Evolutionary conservation across 148 eudicot genomes (phyloP), one percentile per base, ranked within the genome.

Genomic region (Rhododendron griersonianum): DNA sequence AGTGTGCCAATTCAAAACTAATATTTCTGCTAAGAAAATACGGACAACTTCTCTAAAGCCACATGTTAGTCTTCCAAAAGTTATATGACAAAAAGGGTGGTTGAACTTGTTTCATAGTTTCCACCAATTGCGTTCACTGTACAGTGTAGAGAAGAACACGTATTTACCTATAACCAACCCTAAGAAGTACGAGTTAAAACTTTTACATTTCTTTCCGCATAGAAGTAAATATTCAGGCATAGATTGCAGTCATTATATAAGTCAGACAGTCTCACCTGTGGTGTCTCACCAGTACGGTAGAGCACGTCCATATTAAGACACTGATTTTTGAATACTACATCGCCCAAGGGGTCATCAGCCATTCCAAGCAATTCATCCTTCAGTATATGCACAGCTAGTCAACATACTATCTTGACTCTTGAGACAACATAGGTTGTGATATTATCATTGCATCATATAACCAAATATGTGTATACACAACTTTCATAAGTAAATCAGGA

Each of bases 321-420:
- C 59, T 94, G 94, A 86, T 90, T 92, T 86, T 89, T 93, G 87
- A 93, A 93, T 23, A 82, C 87, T 48, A 80, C 88, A 85, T 95
- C 94, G 86, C 89, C 84, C 45, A 86, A 86, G 77, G 93, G 89
- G 39, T 92, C 94, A n/a, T 89, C 95, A 82, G 93, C 93, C 92
- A 95, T 91, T 81, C 98, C 99, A 85, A 95, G 96, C 89, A 95
- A 87, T 88, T 96, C 98, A 94, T 96, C 99, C 99, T 96, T 89
- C 90, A 86, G 76, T 21, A 71, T 67, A 80, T 57, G 2, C 18
- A 75, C 45, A 25, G 11, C 21, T 39, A 86, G 77, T 78, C 50
- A 86, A 73, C 41, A 48, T 81, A 47, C 25, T 37, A 39, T 25
- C 50, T 71, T 47, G 50, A 9, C 50, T 47, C 50, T 47, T 41